Evolutionary conservation across 2,329 filamentous ascomycete species (phyloP).

Genomic region (Hymenotorrendiella dingleyae): DNA sequence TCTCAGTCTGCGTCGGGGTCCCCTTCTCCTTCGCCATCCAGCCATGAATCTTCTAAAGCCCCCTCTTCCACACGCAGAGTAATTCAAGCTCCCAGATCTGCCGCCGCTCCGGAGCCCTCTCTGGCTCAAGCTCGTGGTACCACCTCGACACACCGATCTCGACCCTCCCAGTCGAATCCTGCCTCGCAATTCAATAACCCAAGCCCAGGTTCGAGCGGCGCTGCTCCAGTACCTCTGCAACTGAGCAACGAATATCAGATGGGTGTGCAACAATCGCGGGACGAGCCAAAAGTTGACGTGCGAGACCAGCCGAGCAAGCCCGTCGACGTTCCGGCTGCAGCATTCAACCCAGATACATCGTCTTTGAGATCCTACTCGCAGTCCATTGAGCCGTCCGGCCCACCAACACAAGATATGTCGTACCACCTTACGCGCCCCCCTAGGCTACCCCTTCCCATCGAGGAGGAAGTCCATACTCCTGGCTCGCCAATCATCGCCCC

Average conservation of each 20-base stretch:
- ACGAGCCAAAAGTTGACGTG: constrained; percentile 31
- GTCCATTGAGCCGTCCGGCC: constrained; percentile 50
- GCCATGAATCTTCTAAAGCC: constrained; percentile 24
- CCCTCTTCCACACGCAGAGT: constrained; percentile 31
- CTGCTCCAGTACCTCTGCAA: constrained; percentile 14
- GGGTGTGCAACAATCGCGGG: constrained; percentile 22
- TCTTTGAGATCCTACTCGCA: constrained; percentile 26
- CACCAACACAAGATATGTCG: constrained; percentile 42
- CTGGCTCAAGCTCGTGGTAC: constrained; percentile 47
- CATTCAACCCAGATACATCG: constrained; percentile 20
- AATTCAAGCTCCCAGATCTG: constrained; percentile 49
- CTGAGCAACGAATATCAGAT: constrained; percentile 20
- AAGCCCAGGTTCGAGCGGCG: constrained; percentile 15
- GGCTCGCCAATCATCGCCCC: constrained; percentile 83
- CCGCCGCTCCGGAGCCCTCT: constrained; percentile 56
- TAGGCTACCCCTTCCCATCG: constrained; percentile 84
- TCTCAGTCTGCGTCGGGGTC: constrained; percentile 28
- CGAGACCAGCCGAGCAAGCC: constrained; percentile 47
- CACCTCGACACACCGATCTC: constrained; percentile 23
- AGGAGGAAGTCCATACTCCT: constrained; percentile 82
- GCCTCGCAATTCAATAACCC: constrained; percentile 10
- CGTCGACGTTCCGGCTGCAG: constrained; percentile 42
- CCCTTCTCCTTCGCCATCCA: constrained; percentile 24
- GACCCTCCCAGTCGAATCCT: constrained; percentile 21
- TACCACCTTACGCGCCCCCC: constrained; percentile 68